These are phyloP conservation scores for Aspergillus unguis DNA, from an alignment of 2,329 filamentous ascomycete genomes.

Conservation along the genomic window DNA sequence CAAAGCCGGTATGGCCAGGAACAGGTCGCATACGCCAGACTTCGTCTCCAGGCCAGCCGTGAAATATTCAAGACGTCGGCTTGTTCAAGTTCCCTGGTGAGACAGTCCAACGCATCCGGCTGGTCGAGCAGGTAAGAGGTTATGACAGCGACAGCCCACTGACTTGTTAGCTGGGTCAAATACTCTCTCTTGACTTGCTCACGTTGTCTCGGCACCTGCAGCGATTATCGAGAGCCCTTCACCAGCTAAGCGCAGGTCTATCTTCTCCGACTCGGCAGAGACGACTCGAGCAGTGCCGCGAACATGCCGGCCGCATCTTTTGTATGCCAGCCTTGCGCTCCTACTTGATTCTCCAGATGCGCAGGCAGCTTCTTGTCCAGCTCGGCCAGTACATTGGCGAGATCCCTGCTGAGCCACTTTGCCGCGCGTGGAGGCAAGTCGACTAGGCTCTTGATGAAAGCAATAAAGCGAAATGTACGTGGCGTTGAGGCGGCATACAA, in stretches of 20 bases:
- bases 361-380: not conserved
- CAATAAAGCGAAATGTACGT: not conserved
- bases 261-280: not conserved
- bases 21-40: not conserved
- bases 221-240: not conserved
- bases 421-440: not conserved
- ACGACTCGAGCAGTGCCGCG: not conserved
- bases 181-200: slow-evolving; percentile 21
- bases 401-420: not conserved
- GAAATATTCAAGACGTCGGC: slow-evolving; percentile 7
- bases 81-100: slow-evolving; percentile 19
- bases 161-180: no score
- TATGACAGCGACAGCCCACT: slow-evolving; percentile 18
- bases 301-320: not conserved
- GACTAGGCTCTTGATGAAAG: not conserved
- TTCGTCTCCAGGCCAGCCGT: slow-evolving; percentile 30
- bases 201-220: not conserved
- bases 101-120: slow-evolving; percentile 13
- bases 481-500: not conserved
- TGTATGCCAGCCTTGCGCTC: not conserved
- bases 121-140: slow-evolving; percentile 22
- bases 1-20: not conserved
- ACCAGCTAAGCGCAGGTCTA: not conserved
- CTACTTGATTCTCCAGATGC: not conserved
- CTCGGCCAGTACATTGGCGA: not conserved